Evolutionary conservation across 345 rosid species (phyloP).

Genomic region (Rhizophora apiculata): DNA sequence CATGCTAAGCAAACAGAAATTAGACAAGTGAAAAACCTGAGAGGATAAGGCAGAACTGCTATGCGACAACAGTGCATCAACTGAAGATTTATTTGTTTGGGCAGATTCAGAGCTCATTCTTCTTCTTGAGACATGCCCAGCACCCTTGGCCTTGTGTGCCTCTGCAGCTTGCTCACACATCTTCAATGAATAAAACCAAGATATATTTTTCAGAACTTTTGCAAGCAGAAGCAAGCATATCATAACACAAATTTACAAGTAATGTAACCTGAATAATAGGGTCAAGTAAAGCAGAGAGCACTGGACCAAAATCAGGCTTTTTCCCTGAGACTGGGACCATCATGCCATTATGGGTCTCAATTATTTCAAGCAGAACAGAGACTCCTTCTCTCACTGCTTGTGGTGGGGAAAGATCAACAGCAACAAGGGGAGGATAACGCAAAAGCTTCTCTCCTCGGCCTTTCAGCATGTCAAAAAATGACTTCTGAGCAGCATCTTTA

Average conservation of each 20-base stretch:
- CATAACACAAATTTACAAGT: neutral
- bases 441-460: slow-evolving; percentile 90
- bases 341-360: slow-evolving; percentile 72
- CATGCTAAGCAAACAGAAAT: neutral
- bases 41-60: slow-evolving; percentile 42
- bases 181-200: slow-evolving; percentile 31
- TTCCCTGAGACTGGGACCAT: slow-evolving; percentile 74
- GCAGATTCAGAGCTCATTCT: slow-evolving; percentile 61
- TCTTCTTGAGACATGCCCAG: slow-evolving; percentile 62
- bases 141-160: slow-evolving; percentile 77
- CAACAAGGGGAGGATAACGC: slow-evolving; percentile 93
- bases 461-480: slow-evolving; percentile 87
- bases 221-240: neutral
- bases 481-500: slow-evolving; percentile 89
- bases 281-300: slow-evolving; percentile 80
- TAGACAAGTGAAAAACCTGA: slow-evolving; percentile 46
- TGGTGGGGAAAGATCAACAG: slow-evolving; percentile 92
- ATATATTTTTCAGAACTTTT: neutral
- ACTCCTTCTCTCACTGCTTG: slow-evolving; percentile 93
- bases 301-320: slow-evolving; percentile 71
- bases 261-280: slow-evolving; percentile 86
- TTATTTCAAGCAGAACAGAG: slow-evolving; percentile 83
- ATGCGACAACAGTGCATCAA: slow-evolving; percentile 82
- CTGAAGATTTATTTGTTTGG: slow-evolving; percentile 66
- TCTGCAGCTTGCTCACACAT: slow-evolving; percentile 99